Conservation (phyloP, 208 protist species). For the Acanthamoeba triangularis region DNA sequence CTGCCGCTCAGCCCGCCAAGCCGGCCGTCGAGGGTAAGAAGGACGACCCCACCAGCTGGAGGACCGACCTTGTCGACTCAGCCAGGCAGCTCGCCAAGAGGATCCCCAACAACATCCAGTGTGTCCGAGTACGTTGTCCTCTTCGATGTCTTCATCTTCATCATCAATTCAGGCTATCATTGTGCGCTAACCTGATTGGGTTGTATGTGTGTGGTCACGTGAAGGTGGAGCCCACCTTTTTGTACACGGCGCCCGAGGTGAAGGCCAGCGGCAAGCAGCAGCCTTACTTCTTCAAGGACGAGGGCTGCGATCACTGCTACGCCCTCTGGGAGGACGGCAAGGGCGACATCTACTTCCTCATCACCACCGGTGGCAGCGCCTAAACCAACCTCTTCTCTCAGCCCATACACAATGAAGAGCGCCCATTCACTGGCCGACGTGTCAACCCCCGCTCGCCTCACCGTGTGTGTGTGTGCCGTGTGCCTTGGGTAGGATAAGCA, state of each 20-base stretch:
- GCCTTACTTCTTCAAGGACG: neutral
- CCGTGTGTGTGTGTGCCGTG: too few species aligned
- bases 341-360: conserved; percentile 39
- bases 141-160: too few species aligned
- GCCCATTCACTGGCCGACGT: too few species aligned
- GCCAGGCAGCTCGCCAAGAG: conserved; percentile 30
- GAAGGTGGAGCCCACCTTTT: conserved; percentile 11
- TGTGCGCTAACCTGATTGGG: neutral
- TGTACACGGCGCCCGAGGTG: neutral
- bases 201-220: neutral
- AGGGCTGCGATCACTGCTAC: conserved; percentile 25
- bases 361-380: conserved; percentile 1
- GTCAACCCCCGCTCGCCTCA: too few species aligned
- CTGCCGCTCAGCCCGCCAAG: neutral
- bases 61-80: neutral
- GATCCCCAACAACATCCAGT: conserved; percentile 15
- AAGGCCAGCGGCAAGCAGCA: conserved; percentile 40
- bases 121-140: neutral
- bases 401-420: neutral
- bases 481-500: too few species aligned
- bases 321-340: conserved; percentile 50
- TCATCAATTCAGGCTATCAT: too few species aligned
- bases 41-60: conserved; percentile 1
- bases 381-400: neutral
- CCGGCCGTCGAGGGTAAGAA: too few species aligned